These are phyloP conservation scores for Jamesozyma jinghongensis DNA, from an alignment of 805 yeast genomes.

Conservation along the genomic window DNA sequence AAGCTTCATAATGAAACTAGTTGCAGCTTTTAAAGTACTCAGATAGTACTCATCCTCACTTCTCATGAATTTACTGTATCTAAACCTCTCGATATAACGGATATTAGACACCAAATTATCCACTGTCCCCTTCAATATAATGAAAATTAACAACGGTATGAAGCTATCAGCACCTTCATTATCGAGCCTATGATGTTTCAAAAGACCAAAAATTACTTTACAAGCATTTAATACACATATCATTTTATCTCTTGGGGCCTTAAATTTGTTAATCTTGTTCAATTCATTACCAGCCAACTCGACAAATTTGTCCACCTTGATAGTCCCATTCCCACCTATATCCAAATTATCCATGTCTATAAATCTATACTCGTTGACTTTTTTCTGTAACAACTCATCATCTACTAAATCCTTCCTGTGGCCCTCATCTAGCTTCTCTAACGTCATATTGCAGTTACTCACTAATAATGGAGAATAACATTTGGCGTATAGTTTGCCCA, in stretches of 20 bases:
- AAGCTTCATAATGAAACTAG: conserved; percentile 63
- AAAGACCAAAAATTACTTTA: conserved; percentile 81
- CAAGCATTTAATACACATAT: conserved; percentile 87
- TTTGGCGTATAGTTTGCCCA: conserved; percentile 72
- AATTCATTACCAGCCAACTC: conserved; percentile 66
- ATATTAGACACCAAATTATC: conserved; percentile 64
- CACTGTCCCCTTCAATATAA: conserved; percentile 62
- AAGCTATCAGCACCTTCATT: conserved; percentile 87
- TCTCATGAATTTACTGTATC: conserved; percentile 61
- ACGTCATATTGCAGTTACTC: conserved; percentile 1
- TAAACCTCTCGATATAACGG: conserved; percentile 74
- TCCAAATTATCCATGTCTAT: conserved; percentile 70
- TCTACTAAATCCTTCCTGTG: conserved; percentile 55
- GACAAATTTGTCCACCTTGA: conserved; percentile 43
- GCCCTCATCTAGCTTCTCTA: conserved; percentile 37
- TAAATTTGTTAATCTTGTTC: conserved; percentile 65
- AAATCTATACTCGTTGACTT: conserved; percentile 60
- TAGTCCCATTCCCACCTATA: conserved; percentile 31
- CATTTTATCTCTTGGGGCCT: conserved; percentile 92
- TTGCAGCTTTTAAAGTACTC: conserved; percentile 84
- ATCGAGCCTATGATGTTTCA: conserved; percentile 60
- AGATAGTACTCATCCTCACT: conserved; percentile 92
- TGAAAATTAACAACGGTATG: conserved; percentile 78
- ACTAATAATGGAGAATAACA: conserved; percentile 64
- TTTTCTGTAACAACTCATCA: conserved; percentile 45